Base-by-base conservation (phyloP, 2,329 filamentous ascomycete genomes). In the Rhynchosporium graminicola region DNA sequence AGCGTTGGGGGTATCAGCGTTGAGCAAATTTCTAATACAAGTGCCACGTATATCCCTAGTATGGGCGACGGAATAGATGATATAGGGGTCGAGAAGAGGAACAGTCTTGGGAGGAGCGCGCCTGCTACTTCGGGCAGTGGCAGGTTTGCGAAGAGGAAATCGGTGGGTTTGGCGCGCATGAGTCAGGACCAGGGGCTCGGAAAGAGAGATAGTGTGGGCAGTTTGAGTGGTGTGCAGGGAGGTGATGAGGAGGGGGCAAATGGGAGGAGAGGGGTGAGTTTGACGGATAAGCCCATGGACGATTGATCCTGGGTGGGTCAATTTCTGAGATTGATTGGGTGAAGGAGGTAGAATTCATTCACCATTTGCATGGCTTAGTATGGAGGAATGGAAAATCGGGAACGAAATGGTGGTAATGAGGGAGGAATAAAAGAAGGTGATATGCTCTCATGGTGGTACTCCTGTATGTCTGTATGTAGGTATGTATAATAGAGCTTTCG, bases 231-330 rank as follows among this genome's bases (percentile, higher is more conserved):
- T 5, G 33, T 36, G 5, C 5, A 36, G 9, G 33, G 33, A 38
- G 75, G 75, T 46, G 74, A 73, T 63, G 76, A 78, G 75, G 77
- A 65, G 38, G 76, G 36, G 1, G 51, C 50, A 20, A 20, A 20
- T 9, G 76, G 55, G 62, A 74, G 74, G 60, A 75, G 78, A 57
- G 85, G 87, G 6, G 88, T 92, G 47, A 87, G 86, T 68, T 79
- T 92, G 71, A 85, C 86, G 71, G 89, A 92, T 74, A 87, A 84
- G 76, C 87, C 89, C n/a, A 91, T 92, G 87, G 87, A 91, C 76
- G 87, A 91, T 76, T 90, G 20, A 20, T 20, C 20, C 20, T 20
- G 20, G 20, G 20, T 20, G 76, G 74, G 31, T 47, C 26, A 38
- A 26, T 20, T 38, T 28, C 50, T 29, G 40, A 20, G 40, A 43